Evolutionary conservation across 129 eudicot genomes (phyloP).

Genomic region (Saussurea involucrata): DNA sequence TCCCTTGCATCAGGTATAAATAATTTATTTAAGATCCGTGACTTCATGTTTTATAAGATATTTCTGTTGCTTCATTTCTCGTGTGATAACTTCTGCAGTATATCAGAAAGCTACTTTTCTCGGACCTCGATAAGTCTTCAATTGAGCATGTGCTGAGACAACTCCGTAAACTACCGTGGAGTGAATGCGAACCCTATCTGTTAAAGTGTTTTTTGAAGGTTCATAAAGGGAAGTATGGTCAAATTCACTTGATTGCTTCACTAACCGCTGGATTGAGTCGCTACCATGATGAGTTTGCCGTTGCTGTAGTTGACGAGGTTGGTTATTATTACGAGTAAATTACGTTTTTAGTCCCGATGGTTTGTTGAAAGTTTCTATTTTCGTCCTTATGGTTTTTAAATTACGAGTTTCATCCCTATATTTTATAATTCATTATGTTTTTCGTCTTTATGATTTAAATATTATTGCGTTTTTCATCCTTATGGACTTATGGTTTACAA

Average conservation of each 20-base stretch:
- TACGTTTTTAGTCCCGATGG: too few species aligned
- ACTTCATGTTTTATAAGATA: neutral
- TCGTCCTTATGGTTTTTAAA: too few species aligned
- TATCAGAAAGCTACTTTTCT: slow-evolving; percentile 83
- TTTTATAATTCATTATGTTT: too few species aligned
- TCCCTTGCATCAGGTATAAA: slow-evolving; percentile 83
- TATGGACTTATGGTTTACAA: too few species aligned
- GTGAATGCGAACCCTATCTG: slow-evolving; percentile 81
- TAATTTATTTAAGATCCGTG: neutral
- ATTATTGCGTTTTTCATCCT: too few species aligned
- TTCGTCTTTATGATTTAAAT: too few species aligned
- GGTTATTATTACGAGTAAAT: neutral
- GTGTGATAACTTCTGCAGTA: slow-evolving; percentile 56
- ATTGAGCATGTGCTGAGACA: slow-evolving; percentile 91
- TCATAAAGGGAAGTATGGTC: slow-evolving; percentile 95
- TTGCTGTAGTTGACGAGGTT: slow-evolving; percentile 97
- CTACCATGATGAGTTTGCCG: slow-evolving; percentile 91
- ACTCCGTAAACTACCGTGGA: slow-evolving; percentile 95
- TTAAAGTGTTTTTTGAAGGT: slow-evolving; percentile 90
- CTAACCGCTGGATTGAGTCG: slow-evolving; percentile 97
- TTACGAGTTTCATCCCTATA: too few species aligned
- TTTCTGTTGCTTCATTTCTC: slow-evolving; percentile 4
- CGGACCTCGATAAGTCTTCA: slow-evolving; percentile 89
- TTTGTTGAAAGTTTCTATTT: too few species aligned
- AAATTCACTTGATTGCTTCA: slow-evolving; percentile 95